Conservation (phyloP, 1,284 basidiomycete genomes). For the Bjerkandera adusta region DNA sequence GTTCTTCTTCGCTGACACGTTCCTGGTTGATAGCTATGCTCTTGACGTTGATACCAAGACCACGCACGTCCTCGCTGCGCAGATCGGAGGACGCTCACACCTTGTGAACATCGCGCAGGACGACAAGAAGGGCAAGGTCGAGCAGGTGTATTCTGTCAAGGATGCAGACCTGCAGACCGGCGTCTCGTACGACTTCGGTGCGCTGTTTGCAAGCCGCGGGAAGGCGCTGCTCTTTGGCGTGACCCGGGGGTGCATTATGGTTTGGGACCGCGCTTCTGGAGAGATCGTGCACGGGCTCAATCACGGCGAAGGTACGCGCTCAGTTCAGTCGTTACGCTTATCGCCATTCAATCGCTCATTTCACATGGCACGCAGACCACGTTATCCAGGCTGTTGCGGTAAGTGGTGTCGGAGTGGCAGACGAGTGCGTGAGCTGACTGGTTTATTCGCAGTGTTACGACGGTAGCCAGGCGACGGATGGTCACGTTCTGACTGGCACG, state of each 20-base stretch:
- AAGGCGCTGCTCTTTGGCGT: constrained; percentile 54
- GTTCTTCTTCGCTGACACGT: constrained; percentile 1
- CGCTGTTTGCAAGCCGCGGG: constrained; percentile 48
- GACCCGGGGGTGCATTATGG: constrained; percentile 48
- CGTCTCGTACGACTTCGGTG: constrained; percentile 38
- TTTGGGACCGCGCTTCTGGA: constrained; percentile 57
- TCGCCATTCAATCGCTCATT: constrained; percentile 10
- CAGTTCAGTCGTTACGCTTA: neutral
- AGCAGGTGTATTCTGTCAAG: constrained; percentile 46
- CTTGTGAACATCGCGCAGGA: constrained; percentile 46
- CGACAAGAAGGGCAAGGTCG: constrained; percentile 48
- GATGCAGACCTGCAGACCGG: constrained; percentile 33
- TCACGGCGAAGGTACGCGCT: constrained; percentile 48
- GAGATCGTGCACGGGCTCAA: constrained; percentile 53
- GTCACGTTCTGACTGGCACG: constrained; percentile 53
- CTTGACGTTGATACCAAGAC: constrained; percentile 48
- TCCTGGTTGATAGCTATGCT: constrained; percentile 35
- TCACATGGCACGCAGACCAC: constrained; percentile 37
- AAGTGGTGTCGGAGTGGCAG: constrained; percentile 21
- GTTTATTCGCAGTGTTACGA: constrained; percentile 40
- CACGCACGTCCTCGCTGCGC: constrained; percentile 50
- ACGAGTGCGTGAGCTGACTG: no score
- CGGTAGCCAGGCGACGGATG: constrained; percentile 30
- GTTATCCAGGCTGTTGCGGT: constrained; percentile 55
- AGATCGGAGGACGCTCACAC: constrained; percentile 44